Percentiles rank a stretch among this genome's conserved stretches.
Conservation (phyloP, 148 eudicot species). For the Persicaria tinctoria region DNA sequence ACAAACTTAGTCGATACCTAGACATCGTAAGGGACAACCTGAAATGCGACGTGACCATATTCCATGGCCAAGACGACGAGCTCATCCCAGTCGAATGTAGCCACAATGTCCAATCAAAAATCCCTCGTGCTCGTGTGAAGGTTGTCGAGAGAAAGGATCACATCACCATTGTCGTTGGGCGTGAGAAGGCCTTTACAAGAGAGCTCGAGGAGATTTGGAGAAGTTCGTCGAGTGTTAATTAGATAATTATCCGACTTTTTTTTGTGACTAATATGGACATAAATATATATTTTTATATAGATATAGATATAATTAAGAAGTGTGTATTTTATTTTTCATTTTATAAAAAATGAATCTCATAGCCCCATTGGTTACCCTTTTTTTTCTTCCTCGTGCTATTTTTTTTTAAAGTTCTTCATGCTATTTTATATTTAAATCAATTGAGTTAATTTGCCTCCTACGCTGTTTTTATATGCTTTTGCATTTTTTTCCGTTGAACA, state of each 20-base stretch:
- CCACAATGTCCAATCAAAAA: constrained; percentile 38
- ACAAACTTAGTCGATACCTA: constrained; percentile 59
- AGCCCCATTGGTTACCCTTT: neutral
- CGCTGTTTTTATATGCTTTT: too few species aligned
- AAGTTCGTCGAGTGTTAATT: constrained; percentile 11
- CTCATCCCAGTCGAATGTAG: constrained; percentile 84
- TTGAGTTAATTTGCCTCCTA: too few species aligned
- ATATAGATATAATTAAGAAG: neutral
- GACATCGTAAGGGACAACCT: constrained; percentile 34
- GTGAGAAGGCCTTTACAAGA: constrained; percentile 60
- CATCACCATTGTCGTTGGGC: constrained; percentile 75
- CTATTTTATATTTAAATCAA: too few species aligned
- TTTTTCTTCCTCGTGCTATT: neutral
- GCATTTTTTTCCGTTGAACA: too few species aligned
- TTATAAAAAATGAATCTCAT: neutral
- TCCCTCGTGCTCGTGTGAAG: constrained; percentile 59
- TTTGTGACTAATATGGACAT: neutral
- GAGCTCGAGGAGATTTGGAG: constrained; percentile 83
- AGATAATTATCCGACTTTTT: neutral
- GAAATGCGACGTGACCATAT: constrained; percentile 40
- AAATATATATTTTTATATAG: neutral
- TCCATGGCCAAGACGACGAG: constrained; percentile 81
- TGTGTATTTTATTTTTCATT: neutral
- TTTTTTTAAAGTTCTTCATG: too few species aligned
- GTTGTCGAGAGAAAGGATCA: constrained; percentile 73